phyloP scores from a whole-genome alignment of 306 rosid species.

The Cyclanthera cordifolia region DNA sequence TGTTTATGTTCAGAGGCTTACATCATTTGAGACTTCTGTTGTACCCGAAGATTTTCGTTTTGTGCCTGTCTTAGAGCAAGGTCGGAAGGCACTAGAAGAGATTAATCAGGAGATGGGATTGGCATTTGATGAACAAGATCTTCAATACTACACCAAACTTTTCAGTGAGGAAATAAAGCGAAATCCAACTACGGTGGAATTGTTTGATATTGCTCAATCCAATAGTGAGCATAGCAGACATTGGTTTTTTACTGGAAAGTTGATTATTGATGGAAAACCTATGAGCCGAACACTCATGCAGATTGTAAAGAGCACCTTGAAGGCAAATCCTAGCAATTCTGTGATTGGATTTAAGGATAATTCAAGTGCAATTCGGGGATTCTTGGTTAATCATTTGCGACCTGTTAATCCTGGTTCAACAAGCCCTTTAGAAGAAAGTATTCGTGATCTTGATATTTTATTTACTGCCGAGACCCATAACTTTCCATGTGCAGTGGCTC shows the following conservation, averaged over 20 bases:
- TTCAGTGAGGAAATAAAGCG: slow-evolving; percentile 67
- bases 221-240: slow-evolving; percentile 90
- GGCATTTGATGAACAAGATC: slow-evolving; percentile 89
- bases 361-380: slow-evolving; percentile 86
- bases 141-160: slow-evolving; percentile 64
- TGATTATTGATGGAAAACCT: slow-evolving; percentile 54
- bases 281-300: slow-evolving; percentile 76
- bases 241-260: slow-evolving; percentile 84
- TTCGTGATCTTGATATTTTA: slow-evolving; percentile 48
- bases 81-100: slow-evolving; percentile 71
- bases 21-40: slow-evolving; percentile 50
- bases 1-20: slow-evolving; percentile 46
- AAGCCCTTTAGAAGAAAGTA: slow-evolving; percentile 31
- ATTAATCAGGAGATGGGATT: slow-evolving; percentile 75
- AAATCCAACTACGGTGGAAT: slow-evolving; percentile 71
- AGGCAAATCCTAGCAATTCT: slow-evolving; percentile 68
- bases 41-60: slow-evolving; percentile 50
- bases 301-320: slow-evolving; percentile 79
- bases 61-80: slow-evolving; percentile 71
- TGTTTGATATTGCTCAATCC: slow-evolving; percentile 89
- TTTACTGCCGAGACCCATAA: slow-evolving; percentile 93
- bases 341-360: slow-evolving; percentile 90
- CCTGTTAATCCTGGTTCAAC: slow-evolving; percentile 62
- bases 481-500: slow-evolving; percentile 97
- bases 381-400: slow-evolving; percentile 50